Base-by-base conservation (phyloP, 768 basidiomycete genomes). In the Russula sp. region DNA sequence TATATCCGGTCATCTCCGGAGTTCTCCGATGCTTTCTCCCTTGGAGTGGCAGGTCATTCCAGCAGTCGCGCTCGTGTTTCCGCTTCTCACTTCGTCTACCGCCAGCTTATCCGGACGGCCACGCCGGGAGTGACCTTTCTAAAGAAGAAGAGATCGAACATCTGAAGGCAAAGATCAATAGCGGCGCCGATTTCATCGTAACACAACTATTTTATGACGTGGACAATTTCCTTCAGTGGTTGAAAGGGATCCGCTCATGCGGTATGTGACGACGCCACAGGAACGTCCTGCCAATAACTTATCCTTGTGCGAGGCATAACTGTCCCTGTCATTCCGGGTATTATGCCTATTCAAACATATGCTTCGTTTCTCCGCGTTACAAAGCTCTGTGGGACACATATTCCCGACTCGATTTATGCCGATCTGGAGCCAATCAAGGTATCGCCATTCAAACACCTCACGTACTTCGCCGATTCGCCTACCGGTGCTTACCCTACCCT, bases 271-370 rank as follows among this genome's bases (percentile, higher is more conserved):
- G 36, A 39, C 16, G 20, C 59, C 20, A 35, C 50, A 35, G 18
- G 56, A 47, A 25, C 20, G 3, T 25, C 22, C 34, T 35, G 7
- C 48, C 49, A n/a, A n/a, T 52, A 11, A 51, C 47, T 46, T 34
- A 42, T n/a, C 32, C 1, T 38, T 14, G 35, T 13, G 3, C 38
- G 69, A 95, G 97, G 95, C 36, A 93, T 99, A 69, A 80, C 73
- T 0, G 83, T 94, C 1, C 96, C 97, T 0, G 84, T 99, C 66
- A 87, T 99, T 63, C 93, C 97, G 9, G 93, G 95, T 11, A 84
- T 98, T 58, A 97, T 98, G 94, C 96, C 97, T 0, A 93, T 99
- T 59, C 97, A 98, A 70, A 98, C 91, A 25, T 96, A 94, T 71
- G 83, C 88, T 5, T 97, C 97, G 0, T 98, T 99, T 75, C 77